Conservation (phyloP, 768 basidiomycete species). For the Filobasidium wieringae region DNA sequence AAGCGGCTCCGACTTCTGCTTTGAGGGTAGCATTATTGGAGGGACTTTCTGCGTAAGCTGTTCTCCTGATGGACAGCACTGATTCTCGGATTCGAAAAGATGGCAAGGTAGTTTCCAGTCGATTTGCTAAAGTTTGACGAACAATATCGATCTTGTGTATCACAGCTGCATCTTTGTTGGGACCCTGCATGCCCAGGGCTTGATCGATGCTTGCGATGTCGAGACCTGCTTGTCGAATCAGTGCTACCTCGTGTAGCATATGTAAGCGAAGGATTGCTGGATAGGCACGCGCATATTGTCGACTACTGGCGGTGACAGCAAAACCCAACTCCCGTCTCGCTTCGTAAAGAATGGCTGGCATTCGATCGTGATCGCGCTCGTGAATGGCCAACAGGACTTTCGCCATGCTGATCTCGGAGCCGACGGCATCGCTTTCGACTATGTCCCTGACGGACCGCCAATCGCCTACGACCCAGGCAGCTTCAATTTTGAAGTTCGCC, state of each 20-base stretch:
- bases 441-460: conserved; percentile 70
- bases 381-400: conserved; percentile 70
- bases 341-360: conserved; percentile 40
- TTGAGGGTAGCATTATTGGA: conserved; percentile 36
- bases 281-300: conserved; percentile 72
- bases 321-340: conserved; percentile 65
- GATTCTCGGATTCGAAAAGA: conserved; percentile 81
- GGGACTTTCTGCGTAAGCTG: conserved; percentile 46
- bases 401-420: conserved; percentile 60
- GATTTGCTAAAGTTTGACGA: conserved; percentile 48
- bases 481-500: conserved; percentile 77
- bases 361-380: conserved; percentile 44
- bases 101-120: conserved; percentile 68
- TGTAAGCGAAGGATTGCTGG: conserved; percentile 77
- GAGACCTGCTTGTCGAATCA: conserved; percentile 32
- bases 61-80: conserved; percentile 75
- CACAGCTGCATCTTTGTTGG: conserved; percentile 6
- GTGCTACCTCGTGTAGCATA: conserved; percentile 69
- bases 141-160: conserved; percentile 39
- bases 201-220: neutral
- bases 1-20: conserved; percentile 64
- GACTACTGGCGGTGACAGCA: conserved; percentile 68
- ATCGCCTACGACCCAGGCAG: conserved; percentile 90
- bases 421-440: conserved; percentile 37
- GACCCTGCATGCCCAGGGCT: conserved; percentile 3